Base-by-base conservation (phyloP, 2,329 filamentous ascomycete genomes). In the Diaporthe ilicicola region DNA sequence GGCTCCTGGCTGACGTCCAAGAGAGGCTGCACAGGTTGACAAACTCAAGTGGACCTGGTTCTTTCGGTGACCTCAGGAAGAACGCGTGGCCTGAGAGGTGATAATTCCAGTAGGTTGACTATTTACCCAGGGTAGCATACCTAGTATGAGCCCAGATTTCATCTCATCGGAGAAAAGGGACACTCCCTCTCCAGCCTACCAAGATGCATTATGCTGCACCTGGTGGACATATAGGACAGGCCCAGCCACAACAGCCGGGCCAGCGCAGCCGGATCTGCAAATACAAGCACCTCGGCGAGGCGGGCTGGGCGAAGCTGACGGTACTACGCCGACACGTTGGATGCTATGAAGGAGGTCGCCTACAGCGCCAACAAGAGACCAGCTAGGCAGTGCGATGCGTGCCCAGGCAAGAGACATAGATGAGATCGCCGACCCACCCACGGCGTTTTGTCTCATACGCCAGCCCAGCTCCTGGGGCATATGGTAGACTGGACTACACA, bases 161-260 rank as follows among this genome's bases (percentile, higher is more conserved):
- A 44, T 44, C 8, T 61, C 24, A 39, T 61, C 55, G 55, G 55
- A 61, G 39, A 44, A 61, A 61, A 61, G 55, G 55, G 55, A n/a
- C n/a, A n/a, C n/a, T 29, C 39, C 29, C 1, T n/a, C 9, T 8
- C 12, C 39, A 24, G 32, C n/a, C 19, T 59, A 59, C 55, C 37
- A 48, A 62, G 56, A 48, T 24, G 29, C 15, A 15, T 44, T 24
- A n/a, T 48, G 56, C 56, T 62, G 42, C 39, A 9, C 2, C 17
- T n/a, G 8, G 39, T n/a, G 24, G 56, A 19, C n/a, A 10, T 34
- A 19, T 17, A 27, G 55, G 22, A n/a, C 37, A n/a, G 24, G 17
- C 56, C 34, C 22, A 42, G 22, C 19, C 42, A 32, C 17, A 32
- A 24, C n/a, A 34, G 22, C 27, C 42, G 59, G 59, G 17, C 39